Base-by-base conservation (phyloP, 768 basidiomycete species). In the Thelephora ganbajun region DNA sequence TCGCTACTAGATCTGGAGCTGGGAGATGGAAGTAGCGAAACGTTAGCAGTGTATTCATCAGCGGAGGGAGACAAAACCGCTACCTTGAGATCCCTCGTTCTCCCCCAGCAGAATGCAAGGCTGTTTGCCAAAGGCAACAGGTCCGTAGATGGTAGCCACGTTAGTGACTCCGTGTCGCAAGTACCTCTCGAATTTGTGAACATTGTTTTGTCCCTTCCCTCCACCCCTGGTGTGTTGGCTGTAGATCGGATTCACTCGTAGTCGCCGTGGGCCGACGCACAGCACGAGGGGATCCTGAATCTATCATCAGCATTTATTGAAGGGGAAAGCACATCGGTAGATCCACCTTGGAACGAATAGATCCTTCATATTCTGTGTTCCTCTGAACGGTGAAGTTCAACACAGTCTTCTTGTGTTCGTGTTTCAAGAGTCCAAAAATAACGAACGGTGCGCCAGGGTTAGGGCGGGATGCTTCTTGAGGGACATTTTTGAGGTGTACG, bases 351-450 rank as follows among this genome's bases (percentile, higher is more conserved):
- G 96, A 94, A 53, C 83, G 76, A 23, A 99, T 86, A 11, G 85
- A 81, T 22, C 74, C 88, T 5, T 76, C 71, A 61, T 89, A 97
- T 64, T 99, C 96, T 2, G 94, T 98, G 56, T 98, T 97, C 26
- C 94, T 71, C 64, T 93, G 92, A 1, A 97, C 76, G 7, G 87
- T 79, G 53, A 98, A 94, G 62, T 98, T 89, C 16, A 93, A 69
- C 16, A 91, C 86, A 6, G 92, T 83, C 53, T 83, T 77, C 66
- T 98, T 99, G 69, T 97, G 93, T 57, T 99, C 96, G 61, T 99
- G 93, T 59, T 91, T 85, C 49, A 92, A 66, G 33, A 99, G 71
- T 6, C 82, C 84, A 54, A 93, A 89, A 11, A 93, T 58, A 33
- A 80, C 67, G 53, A 92, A 65, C 0, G 80, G 80, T 4, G 63